Base-by-base conservation (phyloP, 345 rosid species). In the Toxicodendron radicans region DNA sequence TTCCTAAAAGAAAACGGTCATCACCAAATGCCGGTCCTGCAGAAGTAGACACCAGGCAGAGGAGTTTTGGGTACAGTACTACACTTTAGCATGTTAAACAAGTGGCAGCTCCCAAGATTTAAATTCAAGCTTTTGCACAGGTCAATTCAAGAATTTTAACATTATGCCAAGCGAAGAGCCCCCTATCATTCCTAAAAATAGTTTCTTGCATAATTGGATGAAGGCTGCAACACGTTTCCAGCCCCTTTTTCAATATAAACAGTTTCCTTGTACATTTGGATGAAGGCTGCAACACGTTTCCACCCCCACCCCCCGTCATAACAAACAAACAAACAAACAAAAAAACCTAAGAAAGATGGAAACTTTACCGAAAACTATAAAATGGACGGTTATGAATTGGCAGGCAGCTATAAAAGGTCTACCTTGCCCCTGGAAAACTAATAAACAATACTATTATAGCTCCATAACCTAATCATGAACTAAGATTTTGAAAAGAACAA, bases 91-190 rank as follows among this genome's bases (percentile, higher is more conserved):
- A 71, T 59, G 17, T 58, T 58, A 21, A 71, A 14, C 12, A 59
- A 10, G 43, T 45, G 46, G 66, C 32, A 59, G 3, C 64, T 71
- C 53, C 58, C 74, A 71, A 21, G 27, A 53, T 21, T 58, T 10
- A 30, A 48, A 58, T 46, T 17, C 17, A 33, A 43, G 65, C 1
- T 4, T 35, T 27, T 27, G n/a, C 16, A 27, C 9, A 27, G 17
- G 35, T 24, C 33, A 21, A 66, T 56, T 58, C 11, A 33, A 54
- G 49, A 68, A 38, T 35, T 38, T 11, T 21, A 35, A 46, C 62
- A 49, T 67, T 52, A 41, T 41, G 10, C 52, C 5, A 38, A 14
- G 35, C 21, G 38, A 57, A 21, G 64, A 51, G 3, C 38, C 52
- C 52, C 41, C 52, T 35, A 52, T 21, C 20, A 58, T 21, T 21